phyloP scores from a whole-genome alignment of 2,329 filamentous ascomycete genomes.

The Myriosclerotinia curreyana region DNA sequence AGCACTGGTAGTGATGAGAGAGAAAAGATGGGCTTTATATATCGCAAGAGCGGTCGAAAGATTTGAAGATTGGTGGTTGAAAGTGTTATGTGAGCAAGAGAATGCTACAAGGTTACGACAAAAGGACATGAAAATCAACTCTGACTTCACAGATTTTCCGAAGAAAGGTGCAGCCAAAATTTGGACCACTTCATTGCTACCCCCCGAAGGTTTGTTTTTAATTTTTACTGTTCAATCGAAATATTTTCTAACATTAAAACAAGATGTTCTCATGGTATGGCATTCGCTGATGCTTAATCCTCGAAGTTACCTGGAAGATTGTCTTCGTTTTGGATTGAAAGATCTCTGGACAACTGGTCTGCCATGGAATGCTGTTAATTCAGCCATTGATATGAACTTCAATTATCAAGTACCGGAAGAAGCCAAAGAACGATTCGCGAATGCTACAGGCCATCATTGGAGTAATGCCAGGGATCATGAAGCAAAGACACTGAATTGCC shows the following conservation, averaged over 20 bases:
- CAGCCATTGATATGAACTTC: slow-evolving; percentile 58
- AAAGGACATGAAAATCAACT: slow-evolving; percentile 27
- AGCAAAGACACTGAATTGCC: slow-evolving; percentile 53
- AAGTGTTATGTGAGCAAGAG: slow-evolving; percentile 29
- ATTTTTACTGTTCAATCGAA: not conserved
- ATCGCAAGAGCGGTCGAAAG: slow-evolving; percentile 64
- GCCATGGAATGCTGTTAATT: slow-evolving; percentile 61
- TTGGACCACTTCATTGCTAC: slow-evolving; percentile 41
- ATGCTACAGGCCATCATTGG: slow-evolving; percentile 53
- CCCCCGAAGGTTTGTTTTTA: slow-evolving; percentile 54
- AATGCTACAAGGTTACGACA: slow-evolving; percentile 30
- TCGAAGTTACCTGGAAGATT: slow-evolving; percentile 70
- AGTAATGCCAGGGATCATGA: slow-evolving; percentile 53
- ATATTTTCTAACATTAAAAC: slow-evolving; percentile 13
- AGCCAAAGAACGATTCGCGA: slow-evolving; percentile 48
- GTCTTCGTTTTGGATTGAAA: slow-evolving; percentile 54
- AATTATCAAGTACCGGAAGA: slow-evolving; percentile 50
- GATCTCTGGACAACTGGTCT: slow-evolving; percentile 61
- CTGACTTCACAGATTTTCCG: slow-evolving; percentile 21
- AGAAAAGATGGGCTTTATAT: slow-evolving; percentile 71
- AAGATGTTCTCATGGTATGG: slow-evolving; percentile 76
- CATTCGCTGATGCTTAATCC: slow-evolving; percentile 79
- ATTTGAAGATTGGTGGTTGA: slow-evolving; percentile 63
- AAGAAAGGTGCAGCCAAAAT: slow-evolving; percentile 14
- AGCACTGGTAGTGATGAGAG: slow-evolving; percentile 53